Conservation (phyloP, 805 yeast genomes). For the Saccharomyces mikatae region DNA sequence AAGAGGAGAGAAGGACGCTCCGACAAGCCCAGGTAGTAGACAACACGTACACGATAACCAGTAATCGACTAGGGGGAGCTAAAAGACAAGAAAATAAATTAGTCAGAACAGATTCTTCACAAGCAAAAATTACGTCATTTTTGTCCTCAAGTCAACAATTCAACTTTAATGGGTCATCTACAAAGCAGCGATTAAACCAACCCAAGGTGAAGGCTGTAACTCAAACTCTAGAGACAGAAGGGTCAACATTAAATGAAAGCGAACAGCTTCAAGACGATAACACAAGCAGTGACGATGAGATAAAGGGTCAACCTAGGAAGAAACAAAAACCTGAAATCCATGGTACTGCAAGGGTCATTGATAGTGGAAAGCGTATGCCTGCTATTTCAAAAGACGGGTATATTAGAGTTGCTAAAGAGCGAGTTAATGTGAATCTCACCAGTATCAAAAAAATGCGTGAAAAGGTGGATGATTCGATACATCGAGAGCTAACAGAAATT, state of each 20-base stretch:
- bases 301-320: not conserved
- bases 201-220: not conserved
- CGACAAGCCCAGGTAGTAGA: not conserved
- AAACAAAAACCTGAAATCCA: not conserved
- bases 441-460: slow-evolving; percentile 52
- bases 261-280: not conserved
- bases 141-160: slow-evolving; percentile 7
- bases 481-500: slow-evolving; percentile 53
- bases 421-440: slow-evolving; percentile 41
- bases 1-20: not conserved
- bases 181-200: not conserved
- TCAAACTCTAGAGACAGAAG: not conserved
- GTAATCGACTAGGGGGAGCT: slow-evolving; percentile 6
- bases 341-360: not conserved
- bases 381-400: slow-evolving; percentile 5
- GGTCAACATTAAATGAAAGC: not conserved
- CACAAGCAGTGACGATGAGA: not conserved
- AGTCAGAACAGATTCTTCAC: slow-evolving; percentile 30
- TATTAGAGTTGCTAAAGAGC: slow-evolving; percentile 17
- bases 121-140: slow-evolving; percentile 25
- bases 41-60: not conserved
- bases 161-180: not conserved
- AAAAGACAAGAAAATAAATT: slow-evolving; percentile 29
- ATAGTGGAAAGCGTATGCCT: not conserved
- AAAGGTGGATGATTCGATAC: slow-evolving; percentile 39